These are phyloP conservation scores for Emydomyces testavorans DNA, from an alignment of 2,329 filamentous ascomycete genomes.

Conservation along the genomic window DNA sequence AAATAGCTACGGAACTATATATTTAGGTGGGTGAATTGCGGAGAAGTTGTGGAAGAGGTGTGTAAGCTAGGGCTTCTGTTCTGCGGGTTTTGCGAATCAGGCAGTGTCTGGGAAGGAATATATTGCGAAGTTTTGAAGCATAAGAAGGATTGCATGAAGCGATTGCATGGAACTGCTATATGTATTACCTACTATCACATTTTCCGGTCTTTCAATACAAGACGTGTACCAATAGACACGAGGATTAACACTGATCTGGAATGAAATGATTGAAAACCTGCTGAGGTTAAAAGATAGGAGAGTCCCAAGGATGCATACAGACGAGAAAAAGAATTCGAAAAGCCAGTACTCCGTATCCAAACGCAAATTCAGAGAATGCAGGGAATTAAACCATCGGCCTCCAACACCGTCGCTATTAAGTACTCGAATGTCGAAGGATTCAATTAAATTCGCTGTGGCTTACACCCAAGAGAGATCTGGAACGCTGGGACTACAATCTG, in stretches of 20 bases:
- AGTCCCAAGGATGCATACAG: slow-evolving; percentile 14
- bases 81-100: background rate
- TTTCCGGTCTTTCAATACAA: background rate
- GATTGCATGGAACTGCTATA: background rate
- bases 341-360: too few relatives aligned
- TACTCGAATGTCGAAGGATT: background rate
- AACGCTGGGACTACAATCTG: slow-evolving; percentile 51
- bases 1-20: background rate
- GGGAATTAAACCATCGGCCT: slow-evolving; percentile 7
- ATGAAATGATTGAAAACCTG: background rate
- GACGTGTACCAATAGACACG: slow-evolving; percentile 9
- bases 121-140: background rate
- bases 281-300: background rate
- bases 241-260: background rate
- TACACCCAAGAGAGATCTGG: background rate
- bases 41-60: background rate
- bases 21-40: slow-evolving; percentile 5
- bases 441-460: background rate
- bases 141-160: background rate
- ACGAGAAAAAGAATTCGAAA: slow-evolving; percentile 9
- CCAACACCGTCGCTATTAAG: slow-evolving; percentile 11
- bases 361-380: too few relatives aligned
- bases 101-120: background rate
- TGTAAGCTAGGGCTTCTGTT: too few relatives aligned
- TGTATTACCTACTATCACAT: background rate